Conservation (phyloP, 176 grass and related monocot species). For the Stipa capillata region DNA sequence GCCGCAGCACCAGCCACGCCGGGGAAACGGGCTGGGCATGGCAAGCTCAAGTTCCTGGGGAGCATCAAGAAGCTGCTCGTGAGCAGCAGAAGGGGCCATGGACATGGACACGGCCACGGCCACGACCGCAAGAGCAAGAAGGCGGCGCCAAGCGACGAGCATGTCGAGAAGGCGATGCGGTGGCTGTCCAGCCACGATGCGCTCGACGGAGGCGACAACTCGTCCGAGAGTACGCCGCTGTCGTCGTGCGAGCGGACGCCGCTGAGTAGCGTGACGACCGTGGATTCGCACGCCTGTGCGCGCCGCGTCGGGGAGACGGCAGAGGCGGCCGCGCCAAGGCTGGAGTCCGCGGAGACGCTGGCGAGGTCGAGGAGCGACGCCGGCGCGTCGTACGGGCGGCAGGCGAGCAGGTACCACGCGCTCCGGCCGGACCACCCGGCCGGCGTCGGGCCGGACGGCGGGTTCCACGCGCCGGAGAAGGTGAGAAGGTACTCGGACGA, state of each 20-base stretch:
- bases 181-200: constrained; percentile 36
- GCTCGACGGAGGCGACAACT: constrained; percentile 17
- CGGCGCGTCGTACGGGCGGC: constrained; percentile 13
- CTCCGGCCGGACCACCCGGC: constrained; percentile 32
- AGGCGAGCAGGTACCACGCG: constrained; percentile 39
- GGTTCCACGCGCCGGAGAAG: neutral
- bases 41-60: constrained; percentile 56
- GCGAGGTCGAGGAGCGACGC: constrained; percentile 41
- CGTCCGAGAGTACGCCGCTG: constrained; percentile 37
- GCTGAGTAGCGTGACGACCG: constrained; percentile 36
- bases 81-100: neutral
- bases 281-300: constrained; percentile 1
- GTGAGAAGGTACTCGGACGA: constrained; percentile 17
- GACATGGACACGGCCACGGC: no score
- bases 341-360: constrained; percentile 5
- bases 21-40: constrained; percentile 1
- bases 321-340: neutral
- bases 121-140: neutral
- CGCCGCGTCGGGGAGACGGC: neutral
- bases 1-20: no score
- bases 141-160: constrained; percentile 13
- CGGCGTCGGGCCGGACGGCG: neutral
- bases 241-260: constrained; percentile 42
- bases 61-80: constrained; percentile 68
- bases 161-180: constrained; percentile 34